Evolutionary conservation across 2,329 filamentous ascomycete species (phyloP).

Genomic region (Apiospora kogelbergensis): DNA sequence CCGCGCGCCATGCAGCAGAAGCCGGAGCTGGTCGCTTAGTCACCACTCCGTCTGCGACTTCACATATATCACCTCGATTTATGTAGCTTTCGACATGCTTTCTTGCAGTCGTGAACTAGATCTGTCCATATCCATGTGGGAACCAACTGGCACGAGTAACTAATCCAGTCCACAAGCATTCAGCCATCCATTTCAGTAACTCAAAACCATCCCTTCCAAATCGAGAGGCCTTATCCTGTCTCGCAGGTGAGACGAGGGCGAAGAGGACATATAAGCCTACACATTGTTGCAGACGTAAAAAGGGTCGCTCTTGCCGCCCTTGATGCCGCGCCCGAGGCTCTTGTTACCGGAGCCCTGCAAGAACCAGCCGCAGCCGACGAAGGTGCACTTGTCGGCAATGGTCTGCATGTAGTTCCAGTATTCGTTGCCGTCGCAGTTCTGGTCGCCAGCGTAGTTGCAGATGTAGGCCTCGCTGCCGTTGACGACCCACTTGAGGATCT

Average conservation of each 20-base stretch:
- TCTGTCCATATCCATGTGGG: not conserved
- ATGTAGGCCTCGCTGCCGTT: not conserved
- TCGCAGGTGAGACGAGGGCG: no score
- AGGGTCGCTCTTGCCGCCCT: not conserved
- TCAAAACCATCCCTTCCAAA: not conserved
- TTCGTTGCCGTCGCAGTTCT: constrained; percentile 7
- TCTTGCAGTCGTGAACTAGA: not conserved
- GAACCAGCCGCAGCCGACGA: not conserved
- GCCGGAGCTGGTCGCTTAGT: no score
- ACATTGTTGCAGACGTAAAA: not conserved
- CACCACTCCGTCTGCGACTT: no score
- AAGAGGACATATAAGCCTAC: not conserved
- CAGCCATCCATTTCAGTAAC: not conserved
- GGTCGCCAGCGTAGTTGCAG: constrained; percentile 1
- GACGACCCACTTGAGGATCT: not conserved
- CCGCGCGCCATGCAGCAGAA: no score
- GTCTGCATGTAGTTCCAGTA: not conserved
- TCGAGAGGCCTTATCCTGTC: no score
- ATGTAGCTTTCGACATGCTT: not conserved
- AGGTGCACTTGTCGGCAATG: not conserved
- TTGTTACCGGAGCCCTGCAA: not conserved
- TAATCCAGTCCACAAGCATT: not conserved
- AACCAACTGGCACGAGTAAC: not conserved
- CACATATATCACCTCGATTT: no score
- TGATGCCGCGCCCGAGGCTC: not conserved